Conservation (phyloP, 495 filamentous ascomycete species). For the Lineolata rhizophorae region DNA sequence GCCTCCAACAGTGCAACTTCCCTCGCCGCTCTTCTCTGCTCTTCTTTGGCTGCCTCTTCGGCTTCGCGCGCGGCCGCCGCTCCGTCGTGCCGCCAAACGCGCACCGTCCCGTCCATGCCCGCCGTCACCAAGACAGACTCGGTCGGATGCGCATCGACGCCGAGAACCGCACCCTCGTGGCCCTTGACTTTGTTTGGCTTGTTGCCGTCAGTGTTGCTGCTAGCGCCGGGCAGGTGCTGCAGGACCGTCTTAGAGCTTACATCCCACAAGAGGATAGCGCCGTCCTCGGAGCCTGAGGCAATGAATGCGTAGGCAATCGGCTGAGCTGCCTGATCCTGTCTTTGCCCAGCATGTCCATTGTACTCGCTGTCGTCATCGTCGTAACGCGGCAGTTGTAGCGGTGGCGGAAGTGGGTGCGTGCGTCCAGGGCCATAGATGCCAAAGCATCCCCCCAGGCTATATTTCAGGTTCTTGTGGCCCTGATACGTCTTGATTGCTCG, state of each 20-base stretch:
- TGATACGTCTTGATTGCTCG: constrained; percentile 90
- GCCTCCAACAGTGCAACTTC: not conserved
- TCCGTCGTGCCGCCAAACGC: constrained; percentile 31
- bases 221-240: constrained; percentile 41
- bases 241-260: constrained; percentile 63
- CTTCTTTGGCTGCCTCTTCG: not conserved
- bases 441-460: constrained; percentile 63
- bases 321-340: constrained; percentile 4
- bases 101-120: constrained; percentile 39
- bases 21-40: not conserved
- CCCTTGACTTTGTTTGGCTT: constrained; percentile 22
- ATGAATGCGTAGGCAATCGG: constrained; percentile 31
- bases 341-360: too few species aligned
- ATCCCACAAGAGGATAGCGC: constrained; percentile 73
- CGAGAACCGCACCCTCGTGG: constrained; percentile 65
- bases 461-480: constrained; percentile 70
- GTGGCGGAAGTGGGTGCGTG: not conserved
- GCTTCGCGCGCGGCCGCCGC: not conserved
- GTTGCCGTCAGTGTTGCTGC: too few species aligned
- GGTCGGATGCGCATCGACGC: constrained; percentile 41
- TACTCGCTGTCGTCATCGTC: constrained; percentile 1
- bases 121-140: constrained; percentile 22
- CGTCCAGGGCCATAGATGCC: constrained; percentile 28
- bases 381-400: not conserved
- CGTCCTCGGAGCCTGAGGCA: constrained; percentile 72